Evolutionary conservation across 768 basidiomycete genomes (phyloP).

Genomic region (Russula vinacea): DNA sequence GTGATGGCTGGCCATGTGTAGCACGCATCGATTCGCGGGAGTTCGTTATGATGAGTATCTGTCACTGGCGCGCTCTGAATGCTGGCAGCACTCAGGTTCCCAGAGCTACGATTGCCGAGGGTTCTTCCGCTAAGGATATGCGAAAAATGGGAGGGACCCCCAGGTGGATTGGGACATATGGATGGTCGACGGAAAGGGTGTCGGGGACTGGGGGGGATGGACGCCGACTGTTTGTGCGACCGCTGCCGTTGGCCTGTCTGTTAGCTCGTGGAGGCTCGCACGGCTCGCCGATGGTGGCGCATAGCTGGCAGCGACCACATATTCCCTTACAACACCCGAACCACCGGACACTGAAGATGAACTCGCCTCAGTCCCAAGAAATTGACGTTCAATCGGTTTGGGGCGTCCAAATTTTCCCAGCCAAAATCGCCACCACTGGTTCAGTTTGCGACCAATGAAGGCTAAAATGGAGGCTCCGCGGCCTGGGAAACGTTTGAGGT

Average conservation of each 20-base stretch:
- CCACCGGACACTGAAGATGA: neutral
- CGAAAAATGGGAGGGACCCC: too few species aligned
- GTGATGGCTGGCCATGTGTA: slow-evolving; percentile 6
- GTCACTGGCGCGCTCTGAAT: slow-evolving; percentile 14
- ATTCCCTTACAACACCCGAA: slow-evolving; percentile 1
- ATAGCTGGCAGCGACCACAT: neutral
- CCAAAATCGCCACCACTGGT: neutral
- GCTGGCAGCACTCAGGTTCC: neutral
- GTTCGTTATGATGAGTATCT: neutral
- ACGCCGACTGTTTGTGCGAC: too few species aligned
- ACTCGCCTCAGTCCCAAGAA: neutral
- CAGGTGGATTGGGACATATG: neutral
- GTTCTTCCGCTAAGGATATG: neutral
- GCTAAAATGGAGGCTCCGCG: slow-evolving; percentile 6
- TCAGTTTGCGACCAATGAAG: slow-evolving; percentile 9
- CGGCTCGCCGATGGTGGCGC: slow-evolving; percentile 11
- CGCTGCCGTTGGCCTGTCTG: neutral
- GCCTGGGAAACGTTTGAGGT: neutral
- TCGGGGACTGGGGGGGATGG: too few species aligned
- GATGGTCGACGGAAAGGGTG: too few species aligned
- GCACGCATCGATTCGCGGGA: slow-evolving; percentile 1
- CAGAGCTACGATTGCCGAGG: neutral
- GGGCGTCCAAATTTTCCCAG: neutral
- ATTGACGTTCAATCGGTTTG: neutral
- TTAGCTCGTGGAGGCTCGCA: neutral